Evolutionary conservation across 805 yeast genomes (phyloP).

Genomic region (Torulaspora indica): DNA sequence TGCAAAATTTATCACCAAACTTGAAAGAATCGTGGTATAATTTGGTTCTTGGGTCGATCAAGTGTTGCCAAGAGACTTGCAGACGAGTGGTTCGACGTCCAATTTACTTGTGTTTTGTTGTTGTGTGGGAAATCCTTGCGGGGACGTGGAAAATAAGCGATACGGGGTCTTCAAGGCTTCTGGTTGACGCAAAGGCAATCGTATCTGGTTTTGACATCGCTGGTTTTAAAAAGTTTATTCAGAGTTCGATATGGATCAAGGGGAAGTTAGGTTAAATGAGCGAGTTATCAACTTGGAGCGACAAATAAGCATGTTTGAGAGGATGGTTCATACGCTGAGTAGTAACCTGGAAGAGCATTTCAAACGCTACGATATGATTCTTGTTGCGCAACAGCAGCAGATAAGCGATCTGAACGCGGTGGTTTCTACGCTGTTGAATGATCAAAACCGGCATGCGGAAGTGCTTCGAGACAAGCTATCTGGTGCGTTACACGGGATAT

Average conservation of each 20-base stretch:
- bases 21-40: neutral
- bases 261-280: conserved; percentile 13
- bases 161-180: conserved; percentile 1
- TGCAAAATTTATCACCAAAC: neutral
- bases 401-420: conserved; percentile 29
- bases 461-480: conserved; percentile 27
- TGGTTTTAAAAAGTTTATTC: neutral
- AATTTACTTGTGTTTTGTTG: neutral
- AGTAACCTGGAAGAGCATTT: conserved; percentile 32
- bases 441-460: conserved; percentile 30
- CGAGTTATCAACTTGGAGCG: conserved; percentile 31
- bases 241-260: conserved; percentile 10
- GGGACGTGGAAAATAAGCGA: neutral
- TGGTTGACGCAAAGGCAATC: neutral
- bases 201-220: neutral
- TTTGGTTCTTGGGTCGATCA: no score
- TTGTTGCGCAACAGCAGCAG: conserved; percentile 34
- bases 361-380: conserved; percentile 30
- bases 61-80: neutral
- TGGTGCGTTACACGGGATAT: conserved; percentile 24
- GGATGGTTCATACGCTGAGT: conserved; percentile 32
- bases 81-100: neutral
- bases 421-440: conserved; percentile 27
- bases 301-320: conserved; percentile 30
- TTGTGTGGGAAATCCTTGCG: neutral